Evolutionary conservation across 2,329 filamentous ascomycete genomes (phyloP).

Genomic region (Penicillium frequentans): DNA sequence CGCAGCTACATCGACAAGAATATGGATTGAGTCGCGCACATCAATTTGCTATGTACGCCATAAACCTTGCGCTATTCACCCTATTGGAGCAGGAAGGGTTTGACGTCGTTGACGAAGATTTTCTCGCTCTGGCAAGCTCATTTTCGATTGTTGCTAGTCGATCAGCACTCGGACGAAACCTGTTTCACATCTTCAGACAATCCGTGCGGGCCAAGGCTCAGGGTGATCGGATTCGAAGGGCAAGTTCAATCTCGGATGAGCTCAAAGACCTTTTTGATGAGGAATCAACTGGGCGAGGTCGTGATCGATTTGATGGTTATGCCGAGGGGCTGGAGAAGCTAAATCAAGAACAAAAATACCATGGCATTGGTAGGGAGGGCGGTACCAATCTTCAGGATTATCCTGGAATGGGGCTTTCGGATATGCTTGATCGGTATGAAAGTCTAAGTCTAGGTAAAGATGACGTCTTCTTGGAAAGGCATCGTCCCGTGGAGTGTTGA

Average conservation of each 20-base stretch:
- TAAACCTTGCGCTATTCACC: conserved; percentile 39
- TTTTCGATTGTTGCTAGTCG: conserved; percentile 36
- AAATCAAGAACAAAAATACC: conserved; percentile 33
- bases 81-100: conserved; percentile 31
- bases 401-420: conserved; percentile 30
- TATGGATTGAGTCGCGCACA: conserved; percentile 37
- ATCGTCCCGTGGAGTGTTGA: conserved; percentile 8
- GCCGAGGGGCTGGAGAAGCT: conserved; percentile 36
- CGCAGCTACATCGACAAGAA: conserved; percentile 32
- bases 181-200: conserved; percentile 39
- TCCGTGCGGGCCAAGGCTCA: conserved; percentile 32
- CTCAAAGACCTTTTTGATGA: conserved; percentile 36
- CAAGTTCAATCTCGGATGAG: conserved; percentile 26
- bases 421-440: conserved; percentile 42
- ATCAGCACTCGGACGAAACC: conserved; percentile 32
- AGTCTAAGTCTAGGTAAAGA: conserved; percentile 40
- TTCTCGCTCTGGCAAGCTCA: conserved; percentile 34
- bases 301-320: conserved; percentile 31
- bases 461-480: conserved; percentile 23
- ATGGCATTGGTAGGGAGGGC: conserved; percentile 18
- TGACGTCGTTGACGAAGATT: conserved; percentile 36
- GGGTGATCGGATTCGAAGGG: conserved; percentile 27
- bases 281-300: conserved; percentile 13
- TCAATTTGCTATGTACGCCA: conserved; percentile 39
- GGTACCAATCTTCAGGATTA: conserved; percentile 24